These are phyloP conservation scores for Prunus mume DNA, from an alignment of 306 rosid genomes.

Conservation along the genomic window DNA sequence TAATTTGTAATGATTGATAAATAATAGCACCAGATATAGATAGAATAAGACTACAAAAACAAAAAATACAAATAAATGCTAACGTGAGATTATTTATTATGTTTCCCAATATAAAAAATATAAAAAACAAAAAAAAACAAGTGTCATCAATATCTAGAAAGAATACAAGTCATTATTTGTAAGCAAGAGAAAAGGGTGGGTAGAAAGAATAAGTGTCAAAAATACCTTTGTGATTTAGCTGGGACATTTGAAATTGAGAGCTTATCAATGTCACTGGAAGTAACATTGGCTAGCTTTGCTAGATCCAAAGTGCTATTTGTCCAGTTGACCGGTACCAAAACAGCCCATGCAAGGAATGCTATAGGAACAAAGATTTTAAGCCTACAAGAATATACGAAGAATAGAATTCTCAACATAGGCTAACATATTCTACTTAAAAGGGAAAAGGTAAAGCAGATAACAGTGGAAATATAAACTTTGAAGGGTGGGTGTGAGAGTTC, in stretches of 20 bases:
- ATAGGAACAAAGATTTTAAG: slow-evolving; percentile 95
- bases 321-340: slow-evolving; percentile 81
- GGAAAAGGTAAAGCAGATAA: background rate
- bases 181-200: slow-evolving; percentile 16
- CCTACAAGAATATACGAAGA: slow-evolving; percentile 41
- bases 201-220: no score
- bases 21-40: no score
- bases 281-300: slow-evolving; percentile 35
- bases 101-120: background rate
- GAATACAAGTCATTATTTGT: background rate
- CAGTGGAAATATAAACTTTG: no score
- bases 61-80: background rate
- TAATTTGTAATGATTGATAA: no score
- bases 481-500: background rate
- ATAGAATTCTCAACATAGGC: slow-evolving; percentile 1
- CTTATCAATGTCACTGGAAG: slow-evolving; percentile 84
- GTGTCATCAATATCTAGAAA: background rate
- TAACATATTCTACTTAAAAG: background rate
- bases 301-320: slow-evolving; percentile 44
- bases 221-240: slow-evolving; percentile 55
- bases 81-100: background rate
- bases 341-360: slow-evolving; percentile 72
- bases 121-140: background rate
- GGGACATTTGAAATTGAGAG: slow-evolving; percentile 74
- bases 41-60: no score